These are phyloP conservation scores for Purpureocillium lavendulum DNA, from an alignment of 2,329 filamentous ascomycete species.

Conservation along the genomic window DNA sequence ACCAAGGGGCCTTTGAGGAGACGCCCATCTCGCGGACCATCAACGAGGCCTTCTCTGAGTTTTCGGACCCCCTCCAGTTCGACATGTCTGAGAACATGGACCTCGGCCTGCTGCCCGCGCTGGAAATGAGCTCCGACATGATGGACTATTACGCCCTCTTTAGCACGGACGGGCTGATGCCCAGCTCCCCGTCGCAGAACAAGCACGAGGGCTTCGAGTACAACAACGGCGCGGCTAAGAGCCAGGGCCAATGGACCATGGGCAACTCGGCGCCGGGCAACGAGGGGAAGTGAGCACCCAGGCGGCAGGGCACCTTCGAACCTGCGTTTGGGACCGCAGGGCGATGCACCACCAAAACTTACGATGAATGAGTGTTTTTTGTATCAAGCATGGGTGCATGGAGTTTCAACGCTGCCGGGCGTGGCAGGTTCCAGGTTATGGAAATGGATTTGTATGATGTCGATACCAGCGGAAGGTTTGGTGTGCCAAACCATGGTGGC, in stretches of 20 bases:
- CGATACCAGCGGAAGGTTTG: too few relatives aligned
- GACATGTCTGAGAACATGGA: constrained; percentile 33
- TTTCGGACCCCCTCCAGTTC: constrained; percentile 47
- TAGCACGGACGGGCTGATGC: constrained; percentile 36
- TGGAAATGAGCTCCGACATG: constrained; percentile 25
- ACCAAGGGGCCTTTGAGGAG: constrained; percentile 27
- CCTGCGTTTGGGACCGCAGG: too few relatives aligned
- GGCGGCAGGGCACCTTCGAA: too few relatives aligned
- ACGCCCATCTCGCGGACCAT: constrained; percentile 57
- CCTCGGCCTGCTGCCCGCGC: constrained; percentile 27
- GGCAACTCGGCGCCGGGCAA: constrained; percentile 4
- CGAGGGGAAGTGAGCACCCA: neutral
- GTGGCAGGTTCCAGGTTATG: too few relatives aligned
- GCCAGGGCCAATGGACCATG: constrained; percentile 21
- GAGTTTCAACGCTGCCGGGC: neutral
- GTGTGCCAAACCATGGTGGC: too few relatives aligned
- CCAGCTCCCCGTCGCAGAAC: constrained; percentile 37
- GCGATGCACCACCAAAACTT: neutral
- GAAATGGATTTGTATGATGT: too few relatives aligned
- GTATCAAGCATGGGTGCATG: constrained; percentile 2
- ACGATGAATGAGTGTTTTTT: neutral
- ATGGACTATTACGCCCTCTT: constrained; percentile 41
- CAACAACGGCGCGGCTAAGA: constrained; percentile 16
- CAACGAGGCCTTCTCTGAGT: constrained; percentile 54
- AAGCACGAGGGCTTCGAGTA: constrained; percentile 20